These are phyloP conservation scores for Parmelia sp. DNA, from an alignment of 495 filamentous ascomycete genomes.

Conservation along the genomic window DNA sequence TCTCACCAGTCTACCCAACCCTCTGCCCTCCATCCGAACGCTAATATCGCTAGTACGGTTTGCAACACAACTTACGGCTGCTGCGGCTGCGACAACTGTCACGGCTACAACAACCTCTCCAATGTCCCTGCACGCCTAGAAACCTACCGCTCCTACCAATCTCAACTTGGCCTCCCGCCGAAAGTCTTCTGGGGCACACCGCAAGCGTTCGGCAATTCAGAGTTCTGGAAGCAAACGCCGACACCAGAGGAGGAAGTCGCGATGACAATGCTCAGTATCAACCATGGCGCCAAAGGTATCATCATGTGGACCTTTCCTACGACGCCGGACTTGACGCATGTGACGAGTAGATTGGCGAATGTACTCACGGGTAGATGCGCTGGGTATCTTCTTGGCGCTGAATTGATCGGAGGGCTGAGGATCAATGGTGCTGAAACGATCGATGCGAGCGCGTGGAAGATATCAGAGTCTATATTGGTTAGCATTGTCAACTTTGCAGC, in stretches of 20 bases:
- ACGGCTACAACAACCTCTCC: slow-evolving; percentile 37
- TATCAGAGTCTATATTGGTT: background rate
- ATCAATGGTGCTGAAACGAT: background rate
- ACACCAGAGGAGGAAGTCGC: slow-evolving; percentile 48
- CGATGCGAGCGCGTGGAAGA: slow-evolving; percentile 2
- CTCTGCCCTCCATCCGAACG: background rate
- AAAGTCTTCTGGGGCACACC: slow-evolving; percentile 57
- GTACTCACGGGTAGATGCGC: slow-evolving; percentile 19
- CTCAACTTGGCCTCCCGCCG: slow-evolving; percentile 34
- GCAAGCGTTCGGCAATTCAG: slow-evolving; percentile 57
- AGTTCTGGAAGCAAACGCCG: slow-evolving; percentile 56
- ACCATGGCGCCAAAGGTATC: slow-evolving; percentile 53
- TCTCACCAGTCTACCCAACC: background rate
- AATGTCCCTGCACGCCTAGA: slow-evolving; percentile 54
- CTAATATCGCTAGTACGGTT: slow-evolving; percentile 37
- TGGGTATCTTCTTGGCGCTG: background rate
- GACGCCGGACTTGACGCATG: slow-evolving; percentile 20
- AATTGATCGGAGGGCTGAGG: background rate
- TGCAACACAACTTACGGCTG: slow-evolving; percentile 64
- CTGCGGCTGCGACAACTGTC: slow-evolving; percentile 68
- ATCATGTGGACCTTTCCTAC: slow-evolving; percentile 37
- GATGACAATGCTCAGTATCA: slow-evolving; percentile 56
- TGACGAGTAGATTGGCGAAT: slow-evolving; percentile 26
- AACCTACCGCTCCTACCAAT: slow-evolving; percentile 38
- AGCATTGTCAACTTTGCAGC: no score